Evolutionary conservation across 768 basidiomycete species (phyloP), one percentile per base, ranked within the genome.

Genomic region (Leucocoprinus birnbaumii): DNA sequence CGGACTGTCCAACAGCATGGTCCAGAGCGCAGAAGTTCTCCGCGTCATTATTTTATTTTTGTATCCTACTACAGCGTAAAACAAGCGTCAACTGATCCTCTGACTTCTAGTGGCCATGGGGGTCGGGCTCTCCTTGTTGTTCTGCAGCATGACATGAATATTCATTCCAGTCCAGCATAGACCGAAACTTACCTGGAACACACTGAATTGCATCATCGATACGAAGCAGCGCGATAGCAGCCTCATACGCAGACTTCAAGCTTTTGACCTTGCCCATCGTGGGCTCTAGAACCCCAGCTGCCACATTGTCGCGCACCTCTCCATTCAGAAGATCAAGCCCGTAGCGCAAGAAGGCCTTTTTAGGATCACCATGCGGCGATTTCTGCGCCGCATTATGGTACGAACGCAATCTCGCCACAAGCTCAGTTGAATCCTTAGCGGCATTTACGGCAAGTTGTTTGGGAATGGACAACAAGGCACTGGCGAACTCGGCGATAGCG

Each of bases 401-500:
- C 9, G 95, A 88, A 48, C 97, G 88, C 47, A 99, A 77, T 72
- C 98, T 98, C 19, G 97, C 95, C 37, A 99, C 94, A 18, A 99
- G 84, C 53, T 98, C 93, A 1, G 96, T 98, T 35, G 95, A 94
- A 68, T 99, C 97, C 66, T 98, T 98, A 38, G 97, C 97, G 40
- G 97, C 97, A 68, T 99, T 99, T 50, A 98, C 91, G 2, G 97
- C 88, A 31, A 99, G 86, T 18, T 89, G 94, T 74, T 98, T 98
- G 44, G 97, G 97, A 62, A 99, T 99, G 14, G 94, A 83, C 40
- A 99, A 78, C 53, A 99, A 79, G 11, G 97, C 90, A 58, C 80
- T 78, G 19, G 97, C 97, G 68, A 99, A 99, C 69, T 99, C 97
- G n/a, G 95, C 97, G 64, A 99, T 98, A 18, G 97, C 97, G 50